Base-by-base conservation (phyloP, 1,284 basidiomycete species). In the Phlebopus sp. region DNA sequence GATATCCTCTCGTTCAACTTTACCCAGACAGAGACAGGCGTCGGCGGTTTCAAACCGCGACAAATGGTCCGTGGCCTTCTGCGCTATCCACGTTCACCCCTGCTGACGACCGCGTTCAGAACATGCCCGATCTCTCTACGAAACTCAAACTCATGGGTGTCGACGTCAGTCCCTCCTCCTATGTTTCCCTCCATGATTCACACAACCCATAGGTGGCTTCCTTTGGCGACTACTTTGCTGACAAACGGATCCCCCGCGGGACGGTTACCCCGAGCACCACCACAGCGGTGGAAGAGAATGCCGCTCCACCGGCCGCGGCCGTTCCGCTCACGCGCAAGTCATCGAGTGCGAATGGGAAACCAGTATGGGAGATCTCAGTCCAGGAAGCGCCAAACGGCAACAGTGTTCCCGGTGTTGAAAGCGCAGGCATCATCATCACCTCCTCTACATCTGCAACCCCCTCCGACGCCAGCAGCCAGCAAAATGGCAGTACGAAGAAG, bases 171-270 rank as follows among this genome's bases (percentile, higher is more conserved):
- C 5, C 8, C n/a, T 37, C 21, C 29, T 47, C 21, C 0, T 35
- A 11, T 45, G 34, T 14, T 19, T 8, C n/a, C 3, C 9, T 25
- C 32, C 31, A 10, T 42, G 7, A 37, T 42, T 30, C 35, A 38
- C 25, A 7, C 18, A 31, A 3, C 29, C 17, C 41, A 29, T 23
- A 74, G 71, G 77, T 86, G 4, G 84, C 84, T 15, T 81, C 77
- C n/a, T 86, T 86, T 57, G 87, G 87, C 7, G 84, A 90, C 65
- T 89, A 77, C 63, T 88, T 89, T 52, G 82, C 81, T 0, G 86
- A 89, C 59, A 74, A 75, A 46, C 75, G 71, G 31, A 52, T 54
- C 30, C 37, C 18, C 5, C 51, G 42, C 41, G 46, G 46, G 18
- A 37, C 10, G 5, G 27, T 29, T 29, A 29, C 4, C 10, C 9